These are phyloP conservation scores for Rhizophora mangle DNA, from an alignment of 345 rosid genomes.

Conservation along the genomic window DNA sequence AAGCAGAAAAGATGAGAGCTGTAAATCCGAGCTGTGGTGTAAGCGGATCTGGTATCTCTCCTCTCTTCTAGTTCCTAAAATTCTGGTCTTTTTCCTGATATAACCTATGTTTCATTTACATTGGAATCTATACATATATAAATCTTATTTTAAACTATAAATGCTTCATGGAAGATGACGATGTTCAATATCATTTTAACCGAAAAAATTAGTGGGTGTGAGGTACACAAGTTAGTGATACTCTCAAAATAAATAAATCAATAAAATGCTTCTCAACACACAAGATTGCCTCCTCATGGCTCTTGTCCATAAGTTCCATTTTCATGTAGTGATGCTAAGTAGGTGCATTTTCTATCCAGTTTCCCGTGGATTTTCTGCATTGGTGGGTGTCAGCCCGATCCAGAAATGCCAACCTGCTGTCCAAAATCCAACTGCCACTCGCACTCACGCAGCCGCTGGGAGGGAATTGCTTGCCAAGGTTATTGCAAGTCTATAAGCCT, in stretches of 20 bases:
- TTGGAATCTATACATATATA: too few species aligned
- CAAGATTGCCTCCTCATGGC: too few species aligned
- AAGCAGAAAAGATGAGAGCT: constrained; percentile 29
- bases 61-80: background rate
- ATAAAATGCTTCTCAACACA: too few species aligned
- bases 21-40: constrained; percentile 20
- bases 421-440: background rate
- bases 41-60: constrained; percentile 32
- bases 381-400: background rate
- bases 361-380: constrained; percentile 25
- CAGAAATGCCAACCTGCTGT: constrained; percentile 11
- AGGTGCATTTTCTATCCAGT: constrained; percentile 18
- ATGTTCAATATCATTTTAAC: too few species aligned
- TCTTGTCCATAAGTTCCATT: too few species aligned
- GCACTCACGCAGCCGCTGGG: constrained; percentile 3
- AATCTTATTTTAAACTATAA: too few species aligned
- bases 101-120: background rate
- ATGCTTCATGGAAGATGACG: too few species aligned
- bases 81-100: background rate
- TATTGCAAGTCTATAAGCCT: constrained; percentile 13
- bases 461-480: background rate
- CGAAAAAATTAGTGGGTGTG: too few species aligned
- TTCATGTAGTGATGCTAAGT: constrained; percentile 3
- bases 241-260: too few species aligned
- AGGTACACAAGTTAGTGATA: too few species aligned